phyloP scores from a whole-genome alignment of 495 filamentous ascomycete genomes.

The Xanthoparmelia taractica region DNA sequence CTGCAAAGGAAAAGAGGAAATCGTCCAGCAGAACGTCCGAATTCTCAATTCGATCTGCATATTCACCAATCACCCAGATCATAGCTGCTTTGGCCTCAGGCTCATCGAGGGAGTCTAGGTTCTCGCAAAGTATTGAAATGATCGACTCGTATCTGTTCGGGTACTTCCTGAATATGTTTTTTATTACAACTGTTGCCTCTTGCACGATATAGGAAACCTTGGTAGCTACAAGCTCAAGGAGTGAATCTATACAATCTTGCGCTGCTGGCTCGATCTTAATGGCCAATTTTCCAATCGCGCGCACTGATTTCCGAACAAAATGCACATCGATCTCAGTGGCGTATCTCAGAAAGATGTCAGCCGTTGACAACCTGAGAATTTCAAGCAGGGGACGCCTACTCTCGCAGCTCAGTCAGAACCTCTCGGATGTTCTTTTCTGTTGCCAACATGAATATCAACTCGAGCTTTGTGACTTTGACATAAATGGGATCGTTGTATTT shows the following conservation, averaged over 20 bases:
- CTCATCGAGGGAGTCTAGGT: slow-evolving; percentile 94
- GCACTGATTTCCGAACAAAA: slow-evolving; percentile 95
- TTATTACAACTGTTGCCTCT: slow-evolving; percentile 98
- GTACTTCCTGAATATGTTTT: slow-evolving; percentile 98
- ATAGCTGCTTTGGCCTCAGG: slow-evolving; percentile 99
- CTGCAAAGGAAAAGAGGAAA: slow-evolving; percentile 85
- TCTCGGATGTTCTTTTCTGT: slow-evolving; percentile 94
- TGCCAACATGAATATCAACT: slow-evolving; percentile 98
- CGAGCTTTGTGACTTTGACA: slow-evolving; percentile 98
- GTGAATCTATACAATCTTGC: slow-evolving; percentile 78
- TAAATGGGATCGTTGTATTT: slow-evolving; percentile 99
- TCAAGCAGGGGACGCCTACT: slow-evolving; percentile 45
- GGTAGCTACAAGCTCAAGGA: slow-evolving; percentile 91
- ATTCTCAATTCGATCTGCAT: slow-evolving; percentile 94
- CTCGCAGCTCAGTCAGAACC: slow-evolving; percentile 86
- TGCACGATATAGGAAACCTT: slow-evolving; percentile 99
- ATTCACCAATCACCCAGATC: slow-evolving; percentile 99
- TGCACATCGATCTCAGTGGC: slow-evolving; percentile 98
- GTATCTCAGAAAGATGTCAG: slow-evolving; percentile 45
- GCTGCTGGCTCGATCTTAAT: slow-evolving; percentile 98
- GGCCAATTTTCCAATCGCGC: slow-evolving; percentile 94
- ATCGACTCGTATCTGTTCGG: slow-evolving; percentile 98
- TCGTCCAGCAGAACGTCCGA: slow-evolving; percentile 89
- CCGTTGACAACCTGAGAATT: background rate
- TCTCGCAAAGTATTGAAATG: slow-evolving; percentile 89